A percentile compares a stretch with the other conserved stretches of the same genome.
These are phyloP conservation scores for Annulohypoxylon maeteangense DNA, from an alignment of 495 filamentous ascomycete genomes.

Conservation along the genomic window DNA sequence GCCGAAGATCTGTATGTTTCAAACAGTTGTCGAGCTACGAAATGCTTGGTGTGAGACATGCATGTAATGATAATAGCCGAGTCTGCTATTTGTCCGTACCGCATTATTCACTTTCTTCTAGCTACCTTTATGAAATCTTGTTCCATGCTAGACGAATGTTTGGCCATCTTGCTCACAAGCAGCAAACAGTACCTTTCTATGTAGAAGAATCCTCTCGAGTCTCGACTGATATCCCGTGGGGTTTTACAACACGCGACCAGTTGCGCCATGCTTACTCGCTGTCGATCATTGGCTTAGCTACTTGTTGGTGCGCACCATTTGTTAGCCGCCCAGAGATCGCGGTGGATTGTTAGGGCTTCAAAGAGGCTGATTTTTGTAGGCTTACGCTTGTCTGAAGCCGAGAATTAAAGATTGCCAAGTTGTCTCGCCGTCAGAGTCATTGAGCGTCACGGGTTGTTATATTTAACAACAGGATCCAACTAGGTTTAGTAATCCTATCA, in stretches of 20 bases:
- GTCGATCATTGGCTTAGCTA: slow-evolving; percentile 11
- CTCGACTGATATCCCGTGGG: slow-evolving; percentile 15
- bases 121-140: slow-evolving; percentile 4
- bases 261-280: slow-evolving; percentile 22
- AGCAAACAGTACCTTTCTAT: slow-evolving; percentile 7
- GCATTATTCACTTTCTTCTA: slow-evolving; percentile 4
- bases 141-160: slow-evolving; percentile 8
- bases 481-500: slow-evolving; percentile 6
- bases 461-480: not conserved
- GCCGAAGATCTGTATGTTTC: slow-evolving; percentile 20
- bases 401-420: not conserved
- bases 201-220: not conserved
- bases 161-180: slow-evolving; percentile 1
- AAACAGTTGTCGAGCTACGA: slow-evolving; percentile 3
- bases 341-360: not conserved
- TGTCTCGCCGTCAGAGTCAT: not conserved
- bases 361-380: slow-evolving; percentile 8
- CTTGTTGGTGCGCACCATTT: slow-evolving; percentile 12
- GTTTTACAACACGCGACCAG: slow-evolving; percentile 29
- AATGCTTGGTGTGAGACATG: slow-evolving; percentile 13
- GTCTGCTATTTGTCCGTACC: slow-evolving; percentile 2
- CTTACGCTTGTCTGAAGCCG: slow-evolving; percentile 11
- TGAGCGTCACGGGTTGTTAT: not conserved
- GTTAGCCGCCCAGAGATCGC: slow-evolving; percentile 14
- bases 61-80: slow-evolving; percentile 21